Conservation (phyloP, 371 early-diverging fungal genomes). For the Saksenaea vasiformis region DNA sequence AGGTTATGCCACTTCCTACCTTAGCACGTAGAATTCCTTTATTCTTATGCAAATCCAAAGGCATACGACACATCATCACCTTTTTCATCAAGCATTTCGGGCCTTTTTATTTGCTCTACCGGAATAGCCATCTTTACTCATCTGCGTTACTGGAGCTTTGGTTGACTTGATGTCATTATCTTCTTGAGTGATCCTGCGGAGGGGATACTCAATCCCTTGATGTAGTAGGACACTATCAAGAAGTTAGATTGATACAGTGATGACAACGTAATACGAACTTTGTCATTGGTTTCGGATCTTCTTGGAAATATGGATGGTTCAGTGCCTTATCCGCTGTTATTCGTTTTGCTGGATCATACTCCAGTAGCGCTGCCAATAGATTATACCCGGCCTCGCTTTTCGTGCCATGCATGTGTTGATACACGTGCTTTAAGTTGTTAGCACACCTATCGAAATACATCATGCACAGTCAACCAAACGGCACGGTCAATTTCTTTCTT, state of each 20-base stretch:
- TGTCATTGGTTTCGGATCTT: slow-evolving; percentile 82
- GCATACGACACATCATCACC: no score
- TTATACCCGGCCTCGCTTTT: slow-evolving; percentile 71
- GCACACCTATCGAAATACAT: slow-evolving; percentile 36
- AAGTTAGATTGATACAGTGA: not conserved
- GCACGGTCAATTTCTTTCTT: not conserved
- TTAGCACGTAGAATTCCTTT: no score
- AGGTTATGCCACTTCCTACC: no score
- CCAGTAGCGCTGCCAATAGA: slow-evolving; percentile 81
- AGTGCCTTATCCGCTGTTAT: slow-evolving; percentile 90
- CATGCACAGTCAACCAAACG: not conserved
- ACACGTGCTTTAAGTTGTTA: slow-evolving; percentile 46
- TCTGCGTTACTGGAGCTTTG: slow-evolving; percentile 21
- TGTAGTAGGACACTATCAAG: slow-evolving; percentile 56
- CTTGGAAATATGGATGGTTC: slow-evolving; percentile 87
- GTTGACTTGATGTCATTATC: slow-evolving; percentile 66
- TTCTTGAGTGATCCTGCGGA: slow-evolving; percentile 63
- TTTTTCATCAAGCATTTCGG: slow-evolving; percentile 1
- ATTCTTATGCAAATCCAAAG: no score
- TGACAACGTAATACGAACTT: slow-evolving; percentile 53
- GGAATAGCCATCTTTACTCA: not conserved
- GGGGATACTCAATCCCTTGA: slow-evolving; percentile 65
- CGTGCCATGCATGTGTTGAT: slow-evolving; percentile 44
- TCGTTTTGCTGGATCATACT: slow-evolving; percentile 90
- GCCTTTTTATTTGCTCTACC: slow-evolving; percentile 6